phyloP scores from a whole-genome alignment of 106 monocot genomes.

The Gastrodia elata region DNA sequence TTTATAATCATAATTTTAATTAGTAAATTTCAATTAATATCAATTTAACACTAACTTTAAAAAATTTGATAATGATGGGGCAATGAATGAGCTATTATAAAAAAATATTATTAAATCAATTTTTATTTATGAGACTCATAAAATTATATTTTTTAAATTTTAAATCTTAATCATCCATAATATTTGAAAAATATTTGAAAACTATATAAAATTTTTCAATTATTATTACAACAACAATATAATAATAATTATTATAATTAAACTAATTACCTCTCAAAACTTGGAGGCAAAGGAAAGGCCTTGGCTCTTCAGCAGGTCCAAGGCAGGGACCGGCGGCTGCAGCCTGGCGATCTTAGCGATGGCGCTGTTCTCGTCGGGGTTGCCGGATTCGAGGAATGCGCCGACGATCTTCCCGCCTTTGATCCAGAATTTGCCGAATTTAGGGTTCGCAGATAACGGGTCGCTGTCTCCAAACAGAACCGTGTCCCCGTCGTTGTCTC shows the following conservation, averaged over 20 bases:
- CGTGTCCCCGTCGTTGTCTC: conserved; percentile 54
- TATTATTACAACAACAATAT: no score
- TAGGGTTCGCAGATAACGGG: conserved; percentile 39
- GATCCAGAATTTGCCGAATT: conserved; percentile 60
- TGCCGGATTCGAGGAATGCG: conserved; percentile 42
- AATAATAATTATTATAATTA: not conserved
- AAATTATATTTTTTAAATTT: no score
- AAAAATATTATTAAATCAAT: no score
- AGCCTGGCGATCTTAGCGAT: conserved; percentile 43
- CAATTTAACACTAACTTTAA: no score
- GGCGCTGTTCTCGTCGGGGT: conserved; percentile 65
- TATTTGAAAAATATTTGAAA: no score
- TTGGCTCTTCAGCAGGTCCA: conserved; percentile 27
- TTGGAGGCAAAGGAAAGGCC: conserved; percentile 45
- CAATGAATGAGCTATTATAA: no score
- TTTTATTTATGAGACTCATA: no score
- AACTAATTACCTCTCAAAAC: conserved; percentile 18
- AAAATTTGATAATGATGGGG: no score
- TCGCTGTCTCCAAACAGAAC: conserved; percentile 51
- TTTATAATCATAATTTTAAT: no score
- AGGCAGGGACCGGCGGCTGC: conserved; percentile 25
- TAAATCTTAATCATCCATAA: no score
- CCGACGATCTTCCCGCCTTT: conserved; percentile 57
- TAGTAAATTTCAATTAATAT: no score
- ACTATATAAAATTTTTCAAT: no score